phyloP scores from a whole-genome alignment of 352 stramenopile species.

The Globisporangium sylvaticum region DNA sequence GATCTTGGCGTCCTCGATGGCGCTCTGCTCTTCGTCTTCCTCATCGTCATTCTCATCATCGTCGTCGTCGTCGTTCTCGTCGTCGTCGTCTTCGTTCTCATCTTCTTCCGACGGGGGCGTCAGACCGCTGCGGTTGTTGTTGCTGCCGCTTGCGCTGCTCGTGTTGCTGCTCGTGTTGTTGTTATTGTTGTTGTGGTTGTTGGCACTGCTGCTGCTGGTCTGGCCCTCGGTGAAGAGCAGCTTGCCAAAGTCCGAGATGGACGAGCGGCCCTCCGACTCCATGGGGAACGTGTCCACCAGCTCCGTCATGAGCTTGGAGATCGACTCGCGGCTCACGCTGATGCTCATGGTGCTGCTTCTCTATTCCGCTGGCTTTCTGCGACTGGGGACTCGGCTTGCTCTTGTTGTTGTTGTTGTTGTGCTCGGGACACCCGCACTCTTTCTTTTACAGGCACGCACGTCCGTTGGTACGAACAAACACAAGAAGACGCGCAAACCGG shows the following conservation, averaged over 20 bases:
- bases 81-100: conserved; percentile 17
- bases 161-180: conserved; percentile 2
- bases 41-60: conserved; percentile 12
- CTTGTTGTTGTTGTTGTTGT: conserved; percentile 7
- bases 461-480: neutral
- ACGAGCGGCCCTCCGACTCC: conserved; percentile 65
- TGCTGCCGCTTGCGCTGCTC: conserved; percentile 4
- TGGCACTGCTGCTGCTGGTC: conserved; percentile 7
- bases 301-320: conserved; percentile 84
- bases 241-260: conserved; percentile 87
- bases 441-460: conserved; percentile 6
- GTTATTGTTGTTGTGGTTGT: conserved; percentile 3
- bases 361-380: neutral
- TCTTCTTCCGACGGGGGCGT: conserved; percentile 13
- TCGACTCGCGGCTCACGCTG: conserved; percentile 78
- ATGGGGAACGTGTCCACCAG: conserved; percentile 80
- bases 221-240: conserved; percentile 80
- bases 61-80: conserved; percentile 11
- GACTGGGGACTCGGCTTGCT: conserved; percentile 6
- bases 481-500: neutral
- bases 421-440: neutral
- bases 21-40: conserved; percentile 17
- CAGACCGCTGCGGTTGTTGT: conserved; percentile 2
- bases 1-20: conserved; percentile 18
- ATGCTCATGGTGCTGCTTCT: conserved; percentile 47